Evolutionary conservation across 1,284 basidiomycete genomes (phyloP).

Genomic region (Vanrija sp.): DNA sequence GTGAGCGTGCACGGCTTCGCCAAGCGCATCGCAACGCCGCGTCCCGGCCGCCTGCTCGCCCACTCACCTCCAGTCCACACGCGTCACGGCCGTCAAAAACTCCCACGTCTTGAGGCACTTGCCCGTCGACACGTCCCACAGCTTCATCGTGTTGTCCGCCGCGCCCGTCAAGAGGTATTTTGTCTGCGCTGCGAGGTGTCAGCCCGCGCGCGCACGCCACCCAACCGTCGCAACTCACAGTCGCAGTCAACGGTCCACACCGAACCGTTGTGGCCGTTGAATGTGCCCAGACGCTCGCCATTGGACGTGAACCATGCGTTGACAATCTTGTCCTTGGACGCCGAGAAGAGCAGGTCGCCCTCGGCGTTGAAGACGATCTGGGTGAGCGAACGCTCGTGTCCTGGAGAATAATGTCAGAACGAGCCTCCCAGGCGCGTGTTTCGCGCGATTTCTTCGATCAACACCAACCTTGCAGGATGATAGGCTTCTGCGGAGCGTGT

Average conservation of each 20-base stretch:
- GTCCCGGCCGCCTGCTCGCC: background rate
- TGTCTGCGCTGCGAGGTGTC: slow-evolving; percentile 63
- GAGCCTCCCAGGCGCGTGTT: background rate
- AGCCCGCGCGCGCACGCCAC: background rate
- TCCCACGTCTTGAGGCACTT: slow-evolving; percentile 93
- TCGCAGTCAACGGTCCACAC: slow-evolving; percentile 97
- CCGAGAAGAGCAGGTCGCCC: slow-evolving; percentile 92
- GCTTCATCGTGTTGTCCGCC: slow-evolving; percentile 81
- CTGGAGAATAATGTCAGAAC: slow-evolving; percentile 49
- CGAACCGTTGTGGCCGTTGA: slow-evolving; percentile 91
- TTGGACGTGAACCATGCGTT: slow-evolving; percentile 99
- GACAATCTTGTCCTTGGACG: slow-evolving; percentile 91
- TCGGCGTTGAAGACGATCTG: slow-evolving; percentile 95
- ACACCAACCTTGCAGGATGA: slow-evolving; percentile 45
- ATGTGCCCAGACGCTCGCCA: slow-evolving; percentile 94
- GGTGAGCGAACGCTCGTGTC: slow-evolving; percentile 97
- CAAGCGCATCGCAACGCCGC: too few relatives aligned
- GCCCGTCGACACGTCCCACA: slow-evolving; percentile 88
- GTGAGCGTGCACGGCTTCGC: background rate
- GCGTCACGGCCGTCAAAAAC: slow-evolving; percentile 95
- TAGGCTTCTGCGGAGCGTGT: slow-evolving; percentile 43
- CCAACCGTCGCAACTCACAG: slow-evolving; percentile 58
- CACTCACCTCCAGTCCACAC: slow-evolving; percentile 62
- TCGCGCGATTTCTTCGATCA: background rate
- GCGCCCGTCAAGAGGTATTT: slow-evolving; percentile 80